Conservation (phyloP, 495 filamentous ascomycete species). For the Halenospora varia region DNA sequence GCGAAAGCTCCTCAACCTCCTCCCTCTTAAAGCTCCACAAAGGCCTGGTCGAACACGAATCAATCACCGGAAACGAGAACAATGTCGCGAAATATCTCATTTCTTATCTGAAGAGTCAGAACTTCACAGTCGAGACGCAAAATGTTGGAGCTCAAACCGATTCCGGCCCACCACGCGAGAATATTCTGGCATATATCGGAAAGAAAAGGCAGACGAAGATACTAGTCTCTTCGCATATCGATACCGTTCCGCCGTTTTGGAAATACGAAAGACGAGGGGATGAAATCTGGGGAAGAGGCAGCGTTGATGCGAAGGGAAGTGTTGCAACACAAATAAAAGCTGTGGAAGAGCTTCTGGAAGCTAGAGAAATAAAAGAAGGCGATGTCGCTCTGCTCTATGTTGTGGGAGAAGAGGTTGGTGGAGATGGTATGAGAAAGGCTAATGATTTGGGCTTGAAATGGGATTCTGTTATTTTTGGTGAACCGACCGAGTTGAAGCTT, state of each 20-base stretch:
- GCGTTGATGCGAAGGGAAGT: conserved; percentile 86
- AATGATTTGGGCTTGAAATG: conserved; percentile 47
- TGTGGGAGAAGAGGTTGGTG: conserved; percentile 78
- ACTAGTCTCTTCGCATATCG: conserved; percentile 72
- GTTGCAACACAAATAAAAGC: conserved; percentile 77
- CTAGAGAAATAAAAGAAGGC: conserved; percentile 34
- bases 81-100: conserved; percentile 64
- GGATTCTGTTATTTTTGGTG: conserved; percentile 79
- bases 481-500: conserved; percentile 84
- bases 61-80: conserved; percentile 70
- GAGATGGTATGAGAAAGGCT: conserved; percentile 78
- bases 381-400: conserved; percentile 79
- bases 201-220: conserved; percentile 53
- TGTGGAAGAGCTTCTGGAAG: conserved; percentile 52
- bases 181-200: conserved; percentile 74
- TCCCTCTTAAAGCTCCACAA: conserved; percentile 73
- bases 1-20: conserved; percentile 1
- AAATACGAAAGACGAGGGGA: conserved; percentile 49
- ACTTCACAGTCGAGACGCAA: conserved; percentile 67
- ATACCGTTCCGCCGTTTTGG: conserved; percentile 69
- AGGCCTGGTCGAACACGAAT: conserved; percentile 68
- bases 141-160: conserved; percentile 52
- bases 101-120: conserved; percentile 56
- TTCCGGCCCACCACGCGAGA: conserved; percentile 49
- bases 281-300: conserved; percentile 70